Evolutionary conservation across 148 eudicot species (phyloP).

Genomic region (Agrostemma githago): DNA sequence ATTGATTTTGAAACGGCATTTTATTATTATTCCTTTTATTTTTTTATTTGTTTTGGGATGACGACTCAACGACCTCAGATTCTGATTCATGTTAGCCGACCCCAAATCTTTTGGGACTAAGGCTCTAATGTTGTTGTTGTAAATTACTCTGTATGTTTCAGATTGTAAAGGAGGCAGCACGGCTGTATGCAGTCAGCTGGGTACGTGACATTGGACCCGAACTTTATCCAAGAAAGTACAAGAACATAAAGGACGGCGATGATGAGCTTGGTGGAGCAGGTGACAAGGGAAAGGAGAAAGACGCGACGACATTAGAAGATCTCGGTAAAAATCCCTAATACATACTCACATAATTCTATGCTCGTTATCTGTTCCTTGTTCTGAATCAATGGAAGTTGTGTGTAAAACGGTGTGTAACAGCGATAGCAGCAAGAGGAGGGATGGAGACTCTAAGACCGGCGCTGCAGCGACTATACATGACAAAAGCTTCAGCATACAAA

Average conservation of each 20-base stretch:
- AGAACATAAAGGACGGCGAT: conserved; percentile 38
- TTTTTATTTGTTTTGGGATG: no score
- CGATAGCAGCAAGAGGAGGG: conserved; percentile 92
- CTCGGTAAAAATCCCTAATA: conserved; percentile 47
- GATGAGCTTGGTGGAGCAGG: conserved; percentile 32
- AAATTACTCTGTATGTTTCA: no score
- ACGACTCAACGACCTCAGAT: no score
- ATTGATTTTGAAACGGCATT: no score
- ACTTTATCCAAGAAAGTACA: conserved; percentile 67
- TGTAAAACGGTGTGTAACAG: conserved; percentile 31
- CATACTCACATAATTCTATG: no score
- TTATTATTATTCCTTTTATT: no score
- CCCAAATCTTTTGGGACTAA: no score
- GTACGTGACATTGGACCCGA: conserved; percentile 96
- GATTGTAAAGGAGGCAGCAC: conserved; percentile 80
- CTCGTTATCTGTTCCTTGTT: neutral
- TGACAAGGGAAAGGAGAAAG: conserved; percentile 38
- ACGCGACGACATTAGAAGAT: conserved; percentile 77
- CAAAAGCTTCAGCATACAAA: conserved; percentile 79
- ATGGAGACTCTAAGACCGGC: conserved; percentile 88
- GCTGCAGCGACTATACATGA: conserved; percentile 85
- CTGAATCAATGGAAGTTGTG: conserved; percentile 3
- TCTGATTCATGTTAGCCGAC: no score
- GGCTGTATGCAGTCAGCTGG: conserved; percentile 84
- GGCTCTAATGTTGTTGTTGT: no score